Evolutionary conservation across 2,329 filamentous ascomycete species (phyloP), one percentile per base, ranked within the genome.

Genomic region (Botrytis sinoallii): DNA sequence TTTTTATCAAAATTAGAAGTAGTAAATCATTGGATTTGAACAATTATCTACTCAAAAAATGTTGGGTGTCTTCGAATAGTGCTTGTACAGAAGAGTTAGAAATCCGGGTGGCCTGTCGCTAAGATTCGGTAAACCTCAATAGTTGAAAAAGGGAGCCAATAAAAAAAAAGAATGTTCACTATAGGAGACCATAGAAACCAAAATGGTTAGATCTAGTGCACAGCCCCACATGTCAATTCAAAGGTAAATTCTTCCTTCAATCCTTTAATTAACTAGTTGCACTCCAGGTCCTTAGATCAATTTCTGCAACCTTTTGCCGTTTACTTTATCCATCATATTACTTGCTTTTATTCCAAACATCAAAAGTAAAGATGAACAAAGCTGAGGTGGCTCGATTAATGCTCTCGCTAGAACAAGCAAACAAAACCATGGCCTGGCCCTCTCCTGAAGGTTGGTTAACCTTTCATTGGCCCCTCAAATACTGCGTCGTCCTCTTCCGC

Each of bases 351-450:
- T 44, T 18, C 5, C 1, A 2, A 44, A 1, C 42, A 5, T 44
- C 42, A 44, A 44, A 44, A 44, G 6, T 3, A 1, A 55, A 14
- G 12, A 55, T 55, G 25, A 55, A 55, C 16, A 12, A 29, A 5
- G 0, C 16, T 0, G 48, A 29, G 2, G 48, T 16, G 12, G 25
- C 12, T 2, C 12, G 29, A 3, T 29, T 55, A 0, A 0, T n/a
- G 1, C 48, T 25, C 25, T 7, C 2, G 10, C 0, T 52, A 6
- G 16, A 2, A 0, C 4, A 52, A 3, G 10, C 6, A 5, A 14
- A 14, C 12, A 52, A 2, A 7, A n/a, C 10, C 25, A 55, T n/a
- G 25, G 4, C 10, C 25, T 55, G 48, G 48, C 5, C 46, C 10
- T 52, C 48, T 29, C 48, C 3, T 16, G 2, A 55, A 55, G 12